Evolutionary conservation across 495 filamentous ascomycete genomes (phyloP).

Genomic region (Evernia prunastri): DNA sequence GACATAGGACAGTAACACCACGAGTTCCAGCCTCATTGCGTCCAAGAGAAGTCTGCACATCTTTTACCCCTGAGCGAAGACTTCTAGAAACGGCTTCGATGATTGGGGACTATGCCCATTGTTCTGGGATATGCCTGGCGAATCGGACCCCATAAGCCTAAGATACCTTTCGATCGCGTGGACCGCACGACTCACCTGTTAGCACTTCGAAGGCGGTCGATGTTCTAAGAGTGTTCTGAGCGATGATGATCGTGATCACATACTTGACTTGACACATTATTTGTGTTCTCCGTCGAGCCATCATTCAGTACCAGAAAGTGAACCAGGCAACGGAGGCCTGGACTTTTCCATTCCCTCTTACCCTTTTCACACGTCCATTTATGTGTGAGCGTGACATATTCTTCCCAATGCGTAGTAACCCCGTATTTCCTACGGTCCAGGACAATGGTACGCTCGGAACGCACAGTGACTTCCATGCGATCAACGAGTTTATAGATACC

Average conservation of each 20-base stretch:
- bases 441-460: neutral
- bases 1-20: too few relatives aligned
- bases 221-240: neutral
- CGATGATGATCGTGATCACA: conserved; percentile 2
- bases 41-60: too few relatives aligned
- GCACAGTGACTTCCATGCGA: neutral
- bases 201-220: neutral
- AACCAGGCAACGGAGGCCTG: neutral
- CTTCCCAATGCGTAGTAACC: neutral
- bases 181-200: neutral
- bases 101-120: too few relatives aligned
- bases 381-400: neutral
- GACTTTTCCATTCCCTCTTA: neutral
- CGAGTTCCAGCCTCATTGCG: too few relatives aligned
- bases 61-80: too few relatives aligned
- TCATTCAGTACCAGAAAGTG: neutral
- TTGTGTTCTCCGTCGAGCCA: neutral
- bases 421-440: neutral
- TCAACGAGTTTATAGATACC: neutral
- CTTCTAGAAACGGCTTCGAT: too few relatives aligned
- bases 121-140: too few relatives aligned
- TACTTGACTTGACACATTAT: neutral
- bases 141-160: too few relatives aligned
- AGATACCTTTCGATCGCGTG: neutral
- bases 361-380: neutral